Evolutionary conservation across 2,329 filamentous ascomycete species (phyloP).

Genomic region (Leptographium galeiforme): DNA sequence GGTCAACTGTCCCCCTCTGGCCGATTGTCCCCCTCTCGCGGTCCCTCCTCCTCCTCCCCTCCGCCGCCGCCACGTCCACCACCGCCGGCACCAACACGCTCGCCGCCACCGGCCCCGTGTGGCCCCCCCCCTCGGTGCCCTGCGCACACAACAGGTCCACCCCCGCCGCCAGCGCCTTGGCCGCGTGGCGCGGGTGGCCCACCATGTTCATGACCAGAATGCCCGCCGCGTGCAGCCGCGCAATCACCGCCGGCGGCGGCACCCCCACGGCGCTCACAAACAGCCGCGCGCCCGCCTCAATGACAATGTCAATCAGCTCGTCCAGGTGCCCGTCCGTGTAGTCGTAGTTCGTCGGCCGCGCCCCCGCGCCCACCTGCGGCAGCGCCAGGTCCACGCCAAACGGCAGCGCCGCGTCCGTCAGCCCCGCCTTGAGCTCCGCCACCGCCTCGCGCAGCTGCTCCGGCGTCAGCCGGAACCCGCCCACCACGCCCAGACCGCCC

Average conservation of each 20-base stretch:
- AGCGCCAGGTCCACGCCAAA: constrained; percentile 89
- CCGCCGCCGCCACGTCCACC: constrained; percentile 60
- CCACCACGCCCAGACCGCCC: constrained; percentile 67
- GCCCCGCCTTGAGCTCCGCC: constrained; percentile 67
- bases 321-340: constrained; percentile 85
- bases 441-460: constrained; percentile 67
- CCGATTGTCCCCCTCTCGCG: constrained; percentile 22
- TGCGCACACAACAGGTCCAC: constrained; percentile 89
- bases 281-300: constrained; percentile 68
- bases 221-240: constrained; percentile 62
- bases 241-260: constrained; percentile 60
- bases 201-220: constrained; percentile 97
- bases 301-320: constrained; percentile 74
- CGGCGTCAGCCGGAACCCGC: constrained; percentile 60
- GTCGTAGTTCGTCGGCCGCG: constrained; percentile 87
- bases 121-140: constrained; percentile 84
- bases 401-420: constrained; percentile 53
- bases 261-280: constrained; percentile 87
- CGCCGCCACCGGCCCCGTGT: constrained; percentile 78
- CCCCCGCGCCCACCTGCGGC: constrained; percentile 72
- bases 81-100: constrained; percentile 80
- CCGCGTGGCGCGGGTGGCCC: constrained; percentile 78
- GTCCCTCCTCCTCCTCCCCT: constrained; percentile 34
- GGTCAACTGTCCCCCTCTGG: no score
- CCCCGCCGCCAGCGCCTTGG: constrained; percentile 74